These are phyloP conservation scores for Nyssa sinensis DNA, from an alignment of 148 eudicot genomes.

Conservation along the genomic window DNA sequence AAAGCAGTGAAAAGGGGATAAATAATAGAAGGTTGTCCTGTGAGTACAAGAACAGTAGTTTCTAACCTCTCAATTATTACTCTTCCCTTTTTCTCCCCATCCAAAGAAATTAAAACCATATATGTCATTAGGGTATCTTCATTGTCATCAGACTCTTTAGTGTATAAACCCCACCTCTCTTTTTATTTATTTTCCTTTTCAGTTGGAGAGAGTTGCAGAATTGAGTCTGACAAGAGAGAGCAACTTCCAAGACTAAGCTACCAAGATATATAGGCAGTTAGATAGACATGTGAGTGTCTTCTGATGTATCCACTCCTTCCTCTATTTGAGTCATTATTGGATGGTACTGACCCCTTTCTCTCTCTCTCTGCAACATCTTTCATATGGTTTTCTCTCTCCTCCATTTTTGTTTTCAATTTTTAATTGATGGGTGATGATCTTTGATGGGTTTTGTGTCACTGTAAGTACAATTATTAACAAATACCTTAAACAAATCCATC, in stretches of 20 bases:
- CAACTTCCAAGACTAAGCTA: conserved; percentile 6
- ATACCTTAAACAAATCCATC: background rate
- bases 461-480: conserved; percentile 8
- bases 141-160: background rate
- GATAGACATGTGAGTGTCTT: conserved; percentile 26
- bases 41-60: background rate
- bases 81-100: background rate
- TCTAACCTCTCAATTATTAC: background rate
- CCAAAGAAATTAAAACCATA: background rate
- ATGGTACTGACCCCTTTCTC: background rate
- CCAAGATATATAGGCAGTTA: background rate
- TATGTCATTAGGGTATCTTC: conserved; percentile 21
- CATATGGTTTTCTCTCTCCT: background rate
- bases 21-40: background rate
- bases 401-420: background rate
- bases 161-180: conserved; percentile 12
- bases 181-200: conserved; percentile 30
- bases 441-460: background rate
- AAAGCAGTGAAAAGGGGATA: background rate
- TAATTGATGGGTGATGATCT: conserved; percentile 3
- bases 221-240: conserved; percentile 31
- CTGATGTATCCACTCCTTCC: background rate
- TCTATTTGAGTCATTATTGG: conserved; percentile 12
- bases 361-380: conserved; percentile 6
- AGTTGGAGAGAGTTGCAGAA: conserved; percentile 32